Evolutionary conservation across 306 rosid species (phyloP).

Genomic region (Vigna nakashimae): DNA sequence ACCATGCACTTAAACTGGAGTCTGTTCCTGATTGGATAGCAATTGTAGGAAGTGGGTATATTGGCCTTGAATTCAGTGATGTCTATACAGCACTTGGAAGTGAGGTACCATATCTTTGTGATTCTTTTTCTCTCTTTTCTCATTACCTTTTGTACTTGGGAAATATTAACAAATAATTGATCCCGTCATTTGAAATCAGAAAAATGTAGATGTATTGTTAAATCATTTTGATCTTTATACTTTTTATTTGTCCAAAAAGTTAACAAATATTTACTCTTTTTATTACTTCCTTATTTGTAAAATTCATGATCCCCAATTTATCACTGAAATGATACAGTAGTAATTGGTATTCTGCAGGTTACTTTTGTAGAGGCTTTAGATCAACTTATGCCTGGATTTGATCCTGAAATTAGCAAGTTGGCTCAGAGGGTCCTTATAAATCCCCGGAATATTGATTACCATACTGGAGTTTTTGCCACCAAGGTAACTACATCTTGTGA

Average conservation of each 20-base stretch:
- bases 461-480: constrained; percentile 94
- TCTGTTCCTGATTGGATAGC: constrained; percentile 98
- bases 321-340: constrained; percentile 36
- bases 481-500: constrained; percentile 67
- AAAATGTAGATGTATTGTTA: constrained; percentile 2
- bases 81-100: constrained; percentile 99
- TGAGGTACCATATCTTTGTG: constrained; percentile 68
- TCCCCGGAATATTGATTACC: constrained; percentile 91
- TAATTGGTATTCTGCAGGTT: constrained; percentile 66
- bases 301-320: constrained; percentile 19
- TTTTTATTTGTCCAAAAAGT: constrained; percentile 12
- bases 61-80: constrained; percentile 99
- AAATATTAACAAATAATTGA: constrained; percentile 30
- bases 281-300: constrained; percentile 30
- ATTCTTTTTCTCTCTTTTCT: constrained; percentile 30
- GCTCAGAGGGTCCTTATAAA: constrained; percentile 96
- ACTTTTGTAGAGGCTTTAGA: constrained; percentile 96
- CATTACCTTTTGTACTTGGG: constrained; percentile 11
- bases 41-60: constrained; percentile 97
- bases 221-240: not conserved
- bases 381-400: constrained; percentile 99
- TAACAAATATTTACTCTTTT: constrained; percentile 10
- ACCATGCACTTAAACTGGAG: constrained; percentile 98
- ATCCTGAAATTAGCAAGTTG: constrained; percentile 97
- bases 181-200: constrained; percentile 21